Evolutionary conservation across 768 basidiomycete species (phyloP).

Genomic region (Mycena kentingensis): DNA sequence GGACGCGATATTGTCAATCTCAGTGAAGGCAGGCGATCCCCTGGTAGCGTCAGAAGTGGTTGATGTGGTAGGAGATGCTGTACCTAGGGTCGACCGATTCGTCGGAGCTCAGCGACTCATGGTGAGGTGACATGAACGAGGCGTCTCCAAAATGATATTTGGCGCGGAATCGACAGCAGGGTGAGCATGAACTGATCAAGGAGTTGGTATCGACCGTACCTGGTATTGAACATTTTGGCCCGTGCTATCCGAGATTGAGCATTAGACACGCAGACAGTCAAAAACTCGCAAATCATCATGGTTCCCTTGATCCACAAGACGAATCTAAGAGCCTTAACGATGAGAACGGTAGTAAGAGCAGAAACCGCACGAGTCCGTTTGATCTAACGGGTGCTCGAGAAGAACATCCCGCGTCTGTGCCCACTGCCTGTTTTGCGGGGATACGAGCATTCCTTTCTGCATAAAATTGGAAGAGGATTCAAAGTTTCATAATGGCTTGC

Average conservation of each 20-base stretch:
- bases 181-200: too few relatives aligned
- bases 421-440: conserved; percentile 63
- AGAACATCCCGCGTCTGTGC: conserved; percentile 63
- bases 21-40: conserved; percentile 61
- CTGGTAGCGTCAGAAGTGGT: conserved; percentile 31
- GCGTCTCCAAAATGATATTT: conserved; percentile 47
- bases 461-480: too few relatives aligned
- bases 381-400: conserved; percentile 58
- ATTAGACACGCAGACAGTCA: conserved; percentile 25
- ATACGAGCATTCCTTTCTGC: conserved; percentile 59
- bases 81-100: conserved; percentile 48
- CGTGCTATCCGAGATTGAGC: conserved; percentile 25
- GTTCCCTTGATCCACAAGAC: conserved; percentile 69
- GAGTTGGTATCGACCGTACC: too few relatives aligned
- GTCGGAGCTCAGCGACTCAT: conserved; percentile 38
- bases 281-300: conserved; percentile 56
- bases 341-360: conserved; percentile 6
- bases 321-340: conserved; percentile 50
- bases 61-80: too few relatives aligned
- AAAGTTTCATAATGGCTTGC: too few relatives aligned
- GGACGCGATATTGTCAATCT: conserved; percentile 59
- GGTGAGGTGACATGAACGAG: conserved; percentile 43
- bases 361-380: conserved; percentile 55
- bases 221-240: conserved; percentile 27
- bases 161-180: neutral